These are phyloP conservation scores for Spinacia oleracea DNA, from an alignment of 179 eudicot genomes.

Conservation along the genomic window DNA sequence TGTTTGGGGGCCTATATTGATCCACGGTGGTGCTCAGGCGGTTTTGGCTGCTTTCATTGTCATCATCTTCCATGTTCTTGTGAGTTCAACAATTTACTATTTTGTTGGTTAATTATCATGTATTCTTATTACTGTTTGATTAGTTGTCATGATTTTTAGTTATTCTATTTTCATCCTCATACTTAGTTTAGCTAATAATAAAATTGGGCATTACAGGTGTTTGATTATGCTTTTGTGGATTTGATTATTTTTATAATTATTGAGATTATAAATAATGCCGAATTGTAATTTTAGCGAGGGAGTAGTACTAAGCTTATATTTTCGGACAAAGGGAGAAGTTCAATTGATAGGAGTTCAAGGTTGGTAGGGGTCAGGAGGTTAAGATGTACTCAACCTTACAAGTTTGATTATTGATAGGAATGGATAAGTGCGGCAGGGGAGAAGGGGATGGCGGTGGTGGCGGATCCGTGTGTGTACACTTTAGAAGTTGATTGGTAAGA, in stretches of 20 bases:
- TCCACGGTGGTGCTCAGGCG: constrained; percentile 44
- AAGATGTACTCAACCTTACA: background rate
- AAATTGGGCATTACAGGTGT: background rate
- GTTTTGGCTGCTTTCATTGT: constrained; percentile 47
- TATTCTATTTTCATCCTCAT: background rate
- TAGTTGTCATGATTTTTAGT: too few relatives aligned
- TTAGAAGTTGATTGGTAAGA: background rate
- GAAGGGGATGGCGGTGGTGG: background rate
- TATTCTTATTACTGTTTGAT: background rate
- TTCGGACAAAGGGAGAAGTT: background rate
- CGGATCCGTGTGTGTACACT: background rate
- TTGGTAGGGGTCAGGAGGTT: background rate
- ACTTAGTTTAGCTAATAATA: background rate
- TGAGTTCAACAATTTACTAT: constrained; percentile 25
- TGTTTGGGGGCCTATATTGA: constrained; percentile 71
- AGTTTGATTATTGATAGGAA: background rate
- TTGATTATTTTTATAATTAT: background rate
- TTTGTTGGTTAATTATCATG: background rate
- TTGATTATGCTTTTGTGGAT: constrained; percentile 1
- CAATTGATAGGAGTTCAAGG: background rate
- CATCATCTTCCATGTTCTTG: constrained; percentile 64
- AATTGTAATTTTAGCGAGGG: too few relatives aligned
- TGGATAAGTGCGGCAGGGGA: background rate
- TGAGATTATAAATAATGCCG: too few relatives aligned
- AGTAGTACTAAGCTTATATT: too few relatives aligned